Conservation (phyloP, 108 stramenopile genomes). For the Nitzschia putrida region DNA sequence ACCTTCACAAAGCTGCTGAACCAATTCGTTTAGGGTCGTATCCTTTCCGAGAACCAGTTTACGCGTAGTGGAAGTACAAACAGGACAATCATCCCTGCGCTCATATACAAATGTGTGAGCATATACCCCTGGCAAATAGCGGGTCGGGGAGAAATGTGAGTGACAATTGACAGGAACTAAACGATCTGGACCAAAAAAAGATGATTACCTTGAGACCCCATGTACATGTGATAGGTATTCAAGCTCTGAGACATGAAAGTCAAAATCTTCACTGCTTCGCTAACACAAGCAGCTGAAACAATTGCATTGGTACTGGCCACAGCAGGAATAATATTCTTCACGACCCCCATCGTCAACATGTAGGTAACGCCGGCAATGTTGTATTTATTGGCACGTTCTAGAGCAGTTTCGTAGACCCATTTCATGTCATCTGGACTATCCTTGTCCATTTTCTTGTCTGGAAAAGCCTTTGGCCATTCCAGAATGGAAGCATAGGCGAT, state of each 20-base stretch:
- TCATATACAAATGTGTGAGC: slow-evolving; percentile 91
- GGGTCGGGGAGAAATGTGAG: not conserved
- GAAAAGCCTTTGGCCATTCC: slow-evolving; percentile 92
- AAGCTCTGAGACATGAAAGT: slow-evolving; percentile 90
- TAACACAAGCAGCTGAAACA: slow-evolving; percentile 92
- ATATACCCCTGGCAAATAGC: slow-evolving; percentile 60
- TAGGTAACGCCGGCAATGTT: slow-evolving; percentile 87
- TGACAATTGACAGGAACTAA: not conserved
- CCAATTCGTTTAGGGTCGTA: slow-evolving; percentile 71
- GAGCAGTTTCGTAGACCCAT: slow-evolving; percentile 92
- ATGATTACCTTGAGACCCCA: slow-evolving; percentile 80
- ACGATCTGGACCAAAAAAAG: too few relatives aligned
- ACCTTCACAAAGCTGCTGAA: slow-evolving; percentile 73
- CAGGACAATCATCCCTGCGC: slow-evolving; percentile 86
- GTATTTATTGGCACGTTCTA: slow-evolving; percentile 85
- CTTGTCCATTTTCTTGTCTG: slow-evolving; percentile 90
- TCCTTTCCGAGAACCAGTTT: slow-evolving; percentile 50
- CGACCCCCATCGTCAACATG: slow-evolving; percentile 96
- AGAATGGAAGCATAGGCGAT: slow-evolving; percentile 94
- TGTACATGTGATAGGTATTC: slow-evolving; percentile 97
- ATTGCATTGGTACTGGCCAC: slow-evolving; percentile 99
- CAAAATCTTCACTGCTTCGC: slow-evolving; percentile 93
- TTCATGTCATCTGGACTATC: slow-evolving; percentile 93
- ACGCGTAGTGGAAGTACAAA: slow-evolving; percentile 69
- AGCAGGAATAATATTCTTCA: slow-evolving; percentile 99